Evolutionary conservation across 2,329 filamentous ascomycete genomes (phyloP), one percentile per base, ranked within the genome.

Genomic region (Cladosporium sp.): DNA sequence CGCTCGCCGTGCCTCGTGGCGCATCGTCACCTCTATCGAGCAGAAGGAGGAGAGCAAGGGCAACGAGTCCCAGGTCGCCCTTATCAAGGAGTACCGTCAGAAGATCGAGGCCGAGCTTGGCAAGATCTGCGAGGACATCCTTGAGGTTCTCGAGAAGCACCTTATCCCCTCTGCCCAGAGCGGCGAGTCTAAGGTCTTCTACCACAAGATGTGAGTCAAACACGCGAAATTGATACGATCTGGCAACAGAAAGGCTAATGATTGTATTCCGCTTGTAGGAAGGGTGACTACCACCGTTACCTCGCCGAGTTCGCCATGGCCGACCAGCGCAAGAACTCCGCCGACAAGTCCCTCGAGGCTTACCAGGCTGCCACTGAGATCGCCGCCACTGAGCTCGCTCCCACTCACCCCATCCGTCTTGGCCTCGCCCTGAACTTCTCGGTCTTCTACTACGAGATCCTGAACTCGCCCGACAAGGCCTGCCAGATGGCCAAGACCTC

Each of bases 11-110:
- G 93, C 93, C 72, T 97, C 93, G 72, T 97, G 93, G 93, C 92
- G 93, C 87, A 97, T 97, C 81, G 91, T 97, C 78, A 95, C 93
- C 79, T 97, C 93, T 75, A 97, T 97, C 78, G 94, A 97, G 88
- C 94, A 97, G 85, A 97, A 97, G 89, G 94, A 98, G 86, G 94
- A 98, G 86, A 95, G 92, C 79, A 98, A 98, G 90, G 93, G 93
- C 86, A 96, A 94, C 83, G 90, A 92, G 75, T 87, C 89, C 75
- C 93, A 97, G 84, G 93, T 97, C 73, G 82, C 84, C 75, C 87
- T 95, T 71, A 97, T 98, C 86, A 95, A 95, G 87, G 93, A 97
- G 82, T 98, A 98, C 88, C 93, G 94, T 80, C 89, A 94, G 83
- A 97, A 97, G 91, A 97, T 98, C 77, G 94, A 98, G 88, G 85